These are phyloP conservation scores for Penicillium cataractarum DNA, from an alignment of 495 filamentous ascomycete genomes.

Conservation along the genomic window DNA sequence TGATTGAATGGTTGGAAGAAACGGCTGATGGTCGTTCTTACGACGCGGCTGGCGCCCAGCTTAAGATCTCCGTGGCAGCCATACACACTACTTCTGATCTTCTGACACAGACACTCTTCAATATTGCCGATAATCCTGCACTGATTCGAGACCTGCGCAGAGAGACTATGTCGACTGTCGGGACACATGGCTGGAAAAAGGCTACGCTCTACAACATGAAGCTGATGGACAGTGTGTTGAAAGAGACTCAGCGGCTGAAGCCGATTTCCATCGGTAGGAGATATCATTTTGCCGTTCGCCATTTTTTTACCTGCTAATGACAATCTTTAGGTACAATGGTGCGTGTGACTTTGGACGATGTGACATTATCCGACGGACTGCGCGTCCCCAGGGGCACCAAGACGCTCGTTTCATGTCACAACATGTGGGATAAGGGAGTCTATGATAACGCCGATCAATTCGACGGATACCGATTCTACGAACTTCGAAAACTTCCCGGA, in stretches of 20 bases:
- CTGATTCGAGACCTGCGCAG: conserved; percentile 10
- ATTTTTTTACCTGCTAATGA: neutral
- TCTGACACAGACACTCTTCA: conserved; percentile 29
- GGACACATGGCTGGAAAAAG: neutral
- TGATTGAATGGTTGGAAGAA: conserved; percentile 33
- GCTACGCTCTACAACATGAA: neutral
- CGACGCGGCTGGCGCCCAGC: conserved; percentile 23
- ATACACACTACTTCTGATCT: conserved; percentile 37
- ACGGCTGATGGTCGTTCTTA: conserved; percentile 19
- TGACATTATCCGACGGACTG: conserved; percentile 8
- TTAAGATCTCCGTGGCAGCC: conserved; percentile 30
- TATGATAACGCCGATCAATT: conserved; percentile 46
- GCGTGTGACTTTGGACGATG: neutral
- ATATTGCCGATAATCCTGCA: conserved; percentile 25
- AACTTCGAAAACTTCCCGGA: conserved; percentile 41
- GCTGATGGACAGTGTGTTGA: conserved; percentile 21
- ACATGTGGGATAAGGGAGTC: neutral
- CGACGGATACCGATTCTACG: conserved; percentile 57
- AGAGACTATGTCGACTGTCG: conserved; percentile 7
- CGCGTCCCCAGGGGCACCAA: conserved; percentile 4
- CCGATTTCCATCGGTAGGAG: neutral
- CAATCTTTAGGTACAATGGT: neutral
- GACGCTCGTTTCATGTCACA: neutral
- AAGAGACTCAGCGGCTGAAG: conserved; percentile 11
- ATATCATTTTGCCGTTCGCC: too few species aligned